Conservation (phyloP, 768 basidiomycete species). For the Auricularia sp. region DNA sequence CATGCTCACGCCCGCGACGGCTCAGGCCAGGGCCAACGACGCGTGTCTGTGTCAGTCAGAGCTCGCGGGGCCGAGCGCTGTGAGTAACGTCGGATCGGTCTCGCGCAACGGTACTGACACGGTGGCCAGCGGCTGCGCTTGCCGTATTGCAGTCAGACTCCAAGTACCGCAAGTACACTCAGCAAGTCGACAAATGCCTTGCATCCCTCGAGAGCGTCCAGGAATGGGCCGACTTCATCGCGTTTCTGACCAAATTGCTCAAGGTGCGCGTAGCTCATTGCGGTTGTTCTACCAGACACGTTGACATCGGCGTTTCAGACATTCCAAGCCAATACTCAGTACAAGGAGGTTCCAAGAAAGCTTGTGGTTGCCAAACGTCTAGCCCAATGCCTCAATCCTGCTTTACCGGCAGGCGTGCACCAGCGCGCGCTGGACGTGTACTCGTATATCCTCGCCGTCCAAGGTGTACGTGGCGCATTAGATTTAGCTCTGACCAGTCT, state of each 20-base stretch:
- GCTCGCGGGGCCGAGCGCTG: background rate
- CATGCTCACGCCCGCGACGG: background rate
- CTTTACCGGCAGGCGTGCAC: slow-evolving; percentile 91
- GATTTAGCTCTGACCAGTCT: background rate
- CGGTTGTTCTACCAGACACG: background rate
- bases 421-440: slow-evolving; percentile 95
- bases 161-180: slow-evolving; percentile 88
- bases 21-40: background rate
- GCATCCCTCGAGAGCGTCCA: slow-evolving; percentile 91
- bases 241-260: slow-evolving; percentile 86
- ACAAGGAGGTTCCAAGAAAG: slow-evolving; percentile 93
- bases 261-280: slow-evolving; percentile 44
- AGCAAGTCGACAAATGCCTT: slow-evolving; percentile 86
- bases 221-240: slow-evolving; percentile 99
- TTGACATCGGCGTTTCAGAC: slow-evolving; percentile 39
- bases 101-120: background rate
- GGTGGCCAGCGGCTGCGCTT: background rate
- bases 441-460: slow-evolving; percentile 77
- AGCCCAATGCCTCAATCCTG: slow-evolving; percentile 95
- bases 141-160: slow-evolving; percentile 46
- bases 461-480: slow-evolving; percentile 53
- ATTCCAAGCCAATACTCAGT: slow-evolving; percentile 86
- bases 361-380: slow-evolving; percentile 89
- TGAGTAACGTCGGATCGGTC: background rate
- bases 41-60: background rate